Evolutionary conservation across 176 grass and related monocot species (phyloP).

Genomic region (Otatea glauca): DNA sequence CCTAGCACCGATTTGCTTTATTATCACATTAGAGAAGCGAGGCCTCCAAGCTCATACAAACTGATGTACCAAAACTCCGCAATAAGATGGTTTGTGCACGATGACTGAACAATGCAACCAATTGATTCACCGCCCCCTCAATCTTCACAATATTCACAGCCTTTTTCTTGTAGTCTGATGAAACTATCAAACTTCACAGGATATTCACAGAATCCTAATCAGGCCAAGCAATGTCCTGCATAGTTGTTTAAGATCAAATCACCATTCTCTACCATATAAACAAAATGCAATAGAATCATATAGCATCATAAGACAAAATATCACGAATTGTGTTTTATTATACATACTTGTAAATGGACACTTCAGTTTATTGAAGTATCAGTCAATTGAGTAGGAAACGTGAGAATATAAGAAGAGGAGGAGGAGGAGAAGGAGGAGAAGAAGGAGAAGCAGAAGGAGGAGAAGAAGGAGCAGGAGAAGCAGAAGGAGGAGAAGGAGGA

Average conservation of each 20-base stretch:
- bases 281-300: too few species aligned
- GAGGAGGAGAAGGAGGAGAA: too few species aligned
- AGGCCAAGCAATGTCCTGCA: slow-evolving; percentile 29
- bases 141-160: slow-evolving; percentile 24
- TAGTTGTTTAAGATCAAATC: neutral
- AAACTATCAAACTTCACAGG: slow-evolving; percentile 16
- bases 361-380: neutral
- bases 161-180: slow-evolving; percentile 10
- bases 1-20: slow-evolving; percentile 19
- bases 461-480: too few species aligned
- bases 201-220: slow-evolving; percentile 21
- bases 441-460: too few species aligned
- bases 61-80: neutral
- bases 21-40: slow-evolving; percentile 2
- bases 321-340: neutral
- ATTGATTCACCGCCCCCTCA: slow-evolving; percentile 13
- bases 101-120: neutral
- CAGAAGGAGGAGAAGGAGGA: too few species aligned
- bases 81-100: slow-evolving; percentile 40
- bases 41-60: slow-evolving; percentile 37
- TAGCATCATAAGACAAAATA: too few species aligned
- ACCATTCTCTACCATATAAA: neutral
- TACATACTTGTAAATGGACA: neutral
- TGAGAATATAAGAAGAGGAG: too few species aligned
- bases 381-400: slow-evolving; percentile 5